phyloP scores from a whole-genome alignment of 495 filamentous ascomycete species.

The Penicillium robsamsonii region DNA sequence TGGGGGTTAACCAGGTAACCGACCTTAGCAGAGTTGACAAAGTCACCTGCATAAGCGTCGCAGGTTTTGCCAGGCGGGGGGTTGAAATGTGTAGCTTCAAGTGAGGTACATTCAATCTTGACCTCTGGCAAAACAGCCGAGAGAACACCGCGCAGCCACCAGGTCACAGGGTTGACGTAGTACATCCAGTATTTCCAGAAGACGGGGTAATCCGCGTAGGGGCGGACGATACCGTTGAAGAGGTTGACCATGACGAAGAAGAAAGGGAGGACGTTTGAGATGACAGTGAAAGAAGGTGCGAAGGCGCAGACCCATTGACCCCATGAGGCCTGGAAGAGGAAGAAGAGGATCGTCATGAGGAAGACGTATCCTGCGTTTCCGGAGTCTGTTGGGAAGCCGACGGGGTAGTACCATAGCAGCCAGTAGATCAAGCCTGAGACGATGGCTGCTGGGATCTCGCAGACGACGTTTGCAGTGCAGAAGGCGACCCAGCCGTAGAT shows the following conservation, averaged over 20 bases:
- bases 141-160: slow-evolving; percentile 74
- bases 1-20: slow-evolving; percentile 61
- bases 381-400: slow-evolving; percentile 64
- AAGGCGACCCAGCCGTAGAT: slow-evolving; percentile 88
- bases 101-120: slow-evolving; percentile 53
- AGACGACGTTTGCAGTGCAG: slow-evolving; percentile 69
- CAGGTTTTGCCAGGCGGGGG: slow-evolving; percentile 64
- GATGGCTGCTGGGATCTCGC: slow-evolving; percentile 72
- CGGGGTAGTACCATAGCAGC: slow-evolving; percentile 75
- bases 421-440: slow-evolving; percentile 67
- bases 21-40: slow-evolving; percentile 45
- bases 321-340: slow-evolving; percentile 74
- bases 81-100: slow-evolving; percentile 66
- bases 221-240: slow-evolving; percentile 74
- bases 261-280: slow-evolving; percentile 61
- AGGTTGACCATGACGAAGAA: slow-evolving; percentile 74
- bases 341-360: slow-evolving; percentile 80
- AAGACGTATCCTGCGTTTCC: slow-evolving; percentile 75
- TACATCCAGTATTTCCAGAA: slow-evolving; percentile 84
- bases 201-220: slow-evolving; percentile 68
- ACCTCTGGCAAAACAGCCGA: slow-evolving; percentile 55
- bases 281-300: slow-evolving; percentile 76
- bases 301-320: slow-evolving; percentile 85
- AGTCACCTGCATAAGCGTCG: slow-evolving; percentile 54
- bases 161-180: slow-evolving; percentile 67